These are phyloP conservation scores for Chamaecyparis obtusa DNA, from an alignment of 75 land plant genomes.

Conservation along the genomic window DNA sequence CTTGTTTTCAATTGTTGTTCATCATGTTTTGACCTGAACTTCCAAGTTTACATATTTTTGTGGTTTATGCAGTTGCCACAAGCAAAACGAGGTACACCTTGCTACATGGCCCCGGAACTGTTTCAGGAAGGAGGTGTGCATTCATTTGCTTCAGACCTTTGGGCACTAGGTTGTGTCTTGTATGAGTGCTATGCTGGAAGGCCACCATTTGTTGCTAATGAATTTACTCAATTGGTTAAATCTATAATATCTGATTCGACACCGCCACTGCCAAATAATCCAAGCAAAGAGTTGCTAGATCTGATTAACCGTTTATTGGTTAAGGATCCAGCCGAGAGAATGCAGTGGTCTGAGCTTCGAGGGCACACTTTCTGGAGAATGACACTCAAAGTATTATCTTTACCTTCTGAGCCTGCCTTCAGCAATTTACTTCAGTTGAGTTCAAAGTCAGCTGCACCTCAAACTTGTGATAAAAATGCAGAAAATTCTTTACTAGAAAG, in stretches of 20 bases:
- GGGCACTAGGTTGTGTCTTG: conserved; percentile 98
- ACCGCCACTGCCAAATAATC: conserved; percentile 66
- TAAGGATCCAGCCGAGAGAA: conserved; percentile 94
- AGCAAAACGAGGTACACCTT: conserved; percentile 97
- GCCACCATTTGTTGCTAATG: conserved; percentile 91
- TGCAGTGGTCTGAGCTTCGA: conserved; percentile 90
- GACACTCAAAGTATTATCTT: conserved; percentile 45
- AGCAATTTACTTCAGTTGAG: conserved; percentile 45
- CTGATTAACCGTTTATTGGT: conserved; percentile 65
- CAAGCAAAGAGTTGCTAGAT: conserved; percentile 76
- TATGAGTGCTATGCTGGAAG: conserved; percentile 95
- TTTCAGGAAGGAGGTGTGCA: conserved; percentile 97
- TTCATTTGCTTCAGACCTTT: conserved; percentile 96
- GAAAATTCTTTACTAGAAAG: conserved; percentile 33
- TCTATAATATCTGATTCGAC: conserved; percentile 83
- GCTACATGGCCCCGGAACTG: conserved; percentile 99
- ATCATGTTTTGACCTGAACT: neutral
- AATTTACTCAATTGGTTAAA: conserved; percentile 88
- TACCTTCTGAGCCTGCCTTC: conserved; percentile 93
- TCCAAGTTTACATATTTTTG: neutral
- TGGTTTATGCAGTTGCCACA: conserved; percentile 66
- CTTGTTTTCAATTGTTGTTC: neutral
- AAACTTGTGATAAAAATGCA: conserved; percentile 33
- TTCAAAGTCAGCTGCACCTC: conserved; percentile 36
- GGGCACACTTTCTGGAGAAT: conserved; percentile 88